Evolutionary conservation across 306 rosid species (phyloP).

Genomic region (Prunus padus): DNA sequence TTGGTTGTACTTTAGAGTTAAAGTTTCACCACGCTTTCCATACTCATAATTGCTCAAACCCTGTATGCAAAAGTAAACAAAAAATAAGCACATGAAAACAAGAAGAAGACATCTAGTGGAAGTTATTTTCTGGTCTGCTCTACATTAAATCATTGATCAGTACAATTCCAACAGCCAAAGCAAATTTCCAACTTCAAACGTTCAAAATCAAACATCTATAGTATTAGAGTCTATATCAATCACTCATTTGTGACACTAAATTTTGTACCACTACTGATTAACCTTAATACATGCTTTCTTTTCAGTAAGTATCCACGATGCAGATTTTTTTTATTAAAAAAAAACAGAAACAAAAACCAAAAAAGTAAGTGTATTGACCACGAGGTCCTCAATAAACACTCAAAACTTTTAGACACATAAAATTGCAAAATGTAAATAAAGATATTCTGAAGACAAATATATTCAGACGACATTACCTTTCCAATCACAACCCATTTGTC

Average conservation of each 20-base stretch:
- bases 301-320: not conserved
- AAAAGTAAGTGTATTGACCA: not conserved
- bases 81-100: slow-evolving; percentile 18
- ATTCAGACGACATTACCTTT: slow-evolving; percentile 50
- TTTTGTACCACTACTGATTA: not conserved
- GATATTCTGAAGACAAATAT: slow-evolving; percentile 5
- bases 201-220: not conserved
- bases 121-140: not conserved
- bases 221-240: not conserved
- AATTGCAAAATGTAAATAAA: slow-evolving; percentile 14
- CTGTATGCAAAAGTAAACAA: slow-evolving; percentile 42
- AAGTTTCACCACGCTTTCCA: slow-evolving; percentile 32
- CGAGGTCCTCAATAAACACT: not conserved
- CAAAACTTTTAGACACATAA: not conserved
- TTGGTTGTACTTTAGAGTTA: slow-evolving; percentile 28
- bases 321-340: too few relatives aligned
- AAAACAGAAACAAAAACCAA: not conserved
- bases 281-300: not conserved
- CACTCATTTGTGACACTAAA: not conserved
- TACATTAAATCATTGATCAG: not conserved
- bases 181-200: slow-evolving; percentile 5
- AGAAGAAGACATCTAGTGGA: slow-evolving; percentile 3
- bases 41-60: slow-evolving; percentile 49
- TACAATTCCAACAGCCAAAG: not conserved
- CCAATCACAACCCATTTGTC: slow-evolving; percentile 75